phyloP scores from a whole-genome alignment of 305 asterid species.

The Fraxinus nigra region DNA sequence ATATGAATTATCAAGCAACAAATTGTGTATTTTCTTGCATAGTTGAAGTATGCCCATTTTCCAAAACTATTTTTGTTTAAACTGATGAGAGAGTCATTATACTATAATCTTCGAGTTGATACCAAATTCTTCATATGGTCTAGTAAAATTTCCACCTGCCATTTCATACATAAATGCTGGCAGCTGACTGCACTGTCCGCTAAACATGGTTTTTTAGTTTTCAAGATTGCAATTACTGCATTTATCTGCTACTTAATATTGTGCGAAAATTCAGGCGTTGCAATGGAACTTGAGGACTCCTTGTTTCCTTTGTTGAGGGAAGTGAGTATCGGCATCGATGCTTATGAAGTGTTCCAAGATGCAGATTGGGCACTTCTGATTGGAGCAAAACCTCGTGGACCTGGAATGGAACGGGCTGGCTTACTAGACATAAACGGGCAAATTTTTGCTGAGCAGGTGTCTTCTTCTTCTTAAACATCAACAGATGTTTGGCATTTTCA shows the following conservation, averaged over 20 bases:
- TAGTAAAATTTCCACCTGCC: background rate
- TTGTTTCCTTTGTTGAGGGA: slow-evolving; percentile 88
- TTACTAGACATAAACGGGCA: slow-evolving; percentile 89
- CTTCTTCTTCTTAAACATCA: background rate
- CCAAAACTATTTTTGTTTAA: background rate
- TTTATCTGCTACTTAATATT: background rate
- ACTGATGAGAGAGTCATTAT: background rate
- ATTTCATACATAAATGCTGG: background rate
- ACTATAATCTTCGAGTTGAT: background rate
- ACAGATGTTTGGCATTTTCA: background rate
- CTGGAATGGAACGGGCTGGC: slow-evolving; percentile 96
- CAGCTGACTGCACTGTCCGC: background rate
- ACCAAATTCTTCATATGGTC: background rate
- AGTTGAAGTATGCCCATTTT: background rate
- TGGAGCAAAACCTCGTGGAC: slow-evolving; percentile 99
- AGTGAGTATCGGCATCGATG: slow-evolving; percentile 89
- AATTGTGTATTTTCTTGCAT: background rate
- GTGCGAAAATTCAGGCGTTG: slow-evolving; percentile 62
- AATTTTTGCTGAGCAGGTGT: slow-evolving; percentile 86
- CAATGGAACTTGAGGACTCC: slow-evolving; percentile 99
- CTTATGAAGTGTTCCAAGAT: slow-evolving; percentile 91
- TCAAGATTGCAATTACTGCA: background rate
- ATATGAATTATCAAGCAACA: background rate
- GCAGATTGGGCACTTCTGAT: slow-evolving; percentile 98
- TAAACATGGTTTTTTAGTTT: slow-evolving; percentile 2